Percentiles rank a stretch among this genome's conserved stretches.
These are phyloP conservation scores for Craspedostauros australis DNA, from an alignment of 108 stramenopile genomes.

Conservation along the genomic window DNA sequence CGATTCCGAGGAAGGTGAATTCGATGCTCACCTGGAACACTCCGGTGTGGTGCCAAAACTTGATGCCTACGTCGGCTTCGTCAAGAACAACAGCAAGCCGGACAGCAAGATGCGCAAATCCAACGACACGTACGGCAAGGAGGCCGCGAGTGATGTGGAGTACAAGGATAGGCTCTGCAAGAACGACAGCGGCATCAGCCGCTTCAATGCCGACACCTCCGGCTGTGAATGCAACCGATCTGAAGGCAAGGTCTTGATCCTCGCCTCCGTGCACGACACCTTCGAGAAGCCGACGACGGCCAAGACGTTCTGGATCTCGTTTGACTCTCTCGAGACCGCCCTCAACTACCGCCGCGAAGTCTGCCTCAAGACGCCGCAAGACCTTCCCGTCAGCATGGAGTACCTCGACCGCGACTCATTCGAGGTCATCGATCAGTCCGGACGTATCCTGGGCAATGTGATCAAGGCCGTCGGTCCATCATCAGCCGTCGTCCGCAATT, in stretches of 20 bases:
- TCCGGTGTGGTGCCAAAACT: constrained; percentile 41
- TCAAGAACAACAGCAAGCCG: constrained; percentile 35
- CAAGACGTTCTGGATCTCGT: constrained; percentile 75
- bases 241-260: constrained; percentile 81
- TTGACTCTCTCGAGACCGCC: constrained; percentile 62
- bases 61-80: constrained; percentile 46
- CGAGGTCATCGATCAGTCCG: constrained; percentile 75
- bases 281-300: constrained; percentile 55
- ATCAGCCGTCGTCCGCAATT: constrained; percentile 38
- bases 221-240: constrained; percentile 76
- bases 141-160: constrained; percentile 47
- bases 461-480: constrained; percentile 61
- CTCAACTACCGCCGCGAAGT: constrained; percentile 68
- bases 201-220: constrained; percentile 75
- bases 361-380: constrained; percentile 60
- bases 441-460: constrained; percentile 53
- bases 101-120: constrained; percentile 48
- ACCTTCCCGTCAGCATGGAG: constrained; percentile 71
- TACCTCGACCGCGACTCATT: constrained; percentile 81
- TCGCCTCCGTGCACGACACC: constrained; percentile 85
- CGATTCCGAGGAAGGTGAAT: constrained; percentile 50
- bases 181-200: constrained; percentile 42
- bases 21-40: constrained; percentile 17
- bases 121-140: constrained; percentile 38
- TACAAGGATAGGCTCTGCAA: constrained; percentile 61